Evolutionary conservation across 179 eudicot species (phyloP), one percentile per base, ranked within the genome.

Genomic region (Actinidia chinensis): DNA sequence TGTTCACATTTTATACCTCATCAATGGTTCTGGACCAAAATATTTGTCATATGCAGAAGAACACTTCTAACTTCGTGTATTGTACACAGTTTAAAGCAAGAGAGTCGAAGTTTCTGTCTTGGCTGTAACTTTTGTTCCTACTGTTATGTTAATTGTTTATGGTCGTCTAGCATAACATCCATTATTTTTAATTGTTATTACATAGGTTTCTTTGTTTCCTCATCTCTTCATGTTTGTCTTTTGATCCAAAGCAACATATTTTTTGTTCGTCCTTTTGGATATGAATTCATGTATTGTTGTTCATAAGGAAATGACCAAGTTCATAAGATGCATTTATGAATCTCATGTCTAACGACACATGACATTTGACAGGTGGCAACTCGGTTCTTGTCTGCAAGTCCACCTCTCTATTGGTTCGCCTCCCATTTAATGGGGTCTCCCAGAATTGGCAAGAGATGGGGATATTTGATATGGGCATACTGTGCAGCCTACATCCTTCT

Each of bases 381-480:
- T 54, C 88, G 98, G 28, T 95, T 95, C 83, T 88, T 95, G 81
- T 95, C 98, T 11, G 91, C 97, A 25, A 91, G 90, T 85, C 98
- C 98, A 4, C 91, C 97, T 76, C 83, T 95, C 20, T 95, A 93
- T 80, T 93, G 99, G 99, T 93, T 84, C 83, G 98, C 92, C 36
- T 88, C 98, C 6, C 78, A 85, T 78, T 61, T 92, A 78, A 83
- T 90, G 89, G 80, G 42, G 18, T 85, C 88, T 71, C 72, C 75
- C 6, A 78, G 78, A 58, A 66, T 64, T 68, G 76, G 87, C 60
- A 86, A 84, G 80, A 89, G 84, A 77, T 90, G 90, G 92, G 91
- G 90, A 15, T 79, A 86, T 77, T 54, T 90, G 67, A 89, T 94
- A 61, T 93, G 95, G 94, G 85, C 81, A 13, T 94, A 93, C 75